phyloP scores from a whole-genome alignment of 2,329 filamentous ascomycete genomes.

The Rutstroemia sp. region DNA sequence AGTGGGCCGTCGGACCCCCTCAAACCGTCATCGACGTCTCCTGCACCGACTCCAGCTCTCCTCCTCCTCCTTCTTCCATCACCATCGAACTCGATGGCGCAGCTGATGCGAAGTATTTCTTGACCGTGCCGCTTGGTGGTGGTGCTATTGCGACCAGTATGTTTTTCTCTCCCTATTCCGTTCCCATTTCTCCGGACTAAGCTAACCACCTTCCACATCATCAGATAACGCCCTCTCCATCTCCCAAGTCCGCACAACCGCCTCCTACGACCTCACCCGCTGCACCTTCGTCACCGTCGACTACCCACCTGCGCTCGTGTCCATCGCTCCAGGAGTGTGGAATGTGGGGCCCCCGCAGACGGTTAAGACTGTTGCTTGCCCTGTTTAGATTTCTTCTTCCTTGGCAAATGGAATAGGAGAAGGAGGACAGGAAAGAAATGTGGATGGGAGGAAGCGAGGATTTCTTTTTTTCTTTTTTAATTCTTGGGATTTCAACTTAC shows the following conservation, averaged over 20 bases:
- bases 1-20: conserved; percentile 23
- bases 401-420: neutral
- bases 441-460: neutral
- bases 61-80: conserved; percentile 9
- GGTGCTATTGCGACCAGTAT: conserved; percentile 15
- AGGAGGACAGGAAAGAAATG: neutral
- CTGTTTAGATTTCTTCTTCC: neutral
- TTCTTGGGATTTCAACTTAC: neutral
- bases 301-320: conserved; percentile 11
- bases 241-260: conserved; percentile 17
- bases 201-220: neutral
- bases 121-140: conserved; percentile 21
- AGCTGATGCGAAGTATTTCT: conserved; percentile 19
- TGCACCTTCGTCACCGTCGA: conserved; percentile 20
- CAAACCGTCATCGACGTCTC: conserved; percentile 20
- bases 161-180: neutral
- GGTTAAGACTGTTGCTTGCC: conserved; percentile 17
- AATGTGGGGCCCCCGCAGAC: conserved; percentile 24
- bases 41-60: conserved; percentile 8
- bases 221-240: conserved; percentile 22
- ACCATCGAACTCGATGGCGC: conserved; percentile 23
- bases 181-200: no score
- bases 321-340: conserved; percentile 15
- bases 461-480: no score
- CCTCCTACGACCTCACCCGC: conserved; percentile 10